Percentiles rank a stretch among this genome's conserved stretches.
phyloP scores from a whole-genome alignment of 352 stramenopile species.

The Globisporangium acanthophoron region DNA sequence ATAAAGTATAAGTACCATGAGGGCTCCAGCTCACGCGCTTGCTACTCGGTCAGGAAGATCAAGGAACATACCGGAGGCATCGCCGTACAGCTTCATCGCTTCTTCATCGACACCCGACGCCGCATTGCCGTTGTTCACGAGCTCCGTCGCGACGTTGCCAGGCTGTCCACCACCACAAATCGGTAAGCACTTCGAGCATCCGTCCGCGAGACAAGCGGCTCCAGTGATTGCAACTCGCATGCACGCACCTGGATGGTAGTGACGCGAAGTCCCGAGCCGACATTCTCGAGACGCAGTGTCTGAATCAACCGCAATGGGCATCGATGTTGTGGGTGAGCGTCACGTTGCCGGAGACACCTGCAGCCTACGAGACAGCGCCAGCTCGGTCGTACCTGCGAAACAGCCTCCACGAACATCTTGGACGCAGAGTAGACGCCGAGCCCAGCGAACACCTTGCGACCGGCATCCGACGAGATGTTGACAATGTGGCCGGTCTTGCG shows the following conservation, averaged over 20 bases:
- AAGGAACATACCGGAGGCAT: conserved; percentile 28
- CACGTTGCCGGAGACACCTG: no score
- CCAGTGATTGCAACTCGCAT: background rate
- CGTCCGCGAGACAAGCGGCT: no score
- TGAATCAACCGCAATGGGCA: background rate
- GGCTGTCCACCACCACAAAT: conserved; percentile 33
- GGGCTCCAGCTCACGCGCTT: background rate
- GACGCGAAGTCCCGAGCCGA: conserved; percentile 81
- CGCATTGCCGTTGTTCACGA: conserved; percentile 80
- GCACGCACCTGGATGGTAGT: conserved; percentile 71
- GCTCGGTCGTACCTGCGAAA: conserved; percentile 48
- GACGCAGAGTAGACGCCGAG: conserved; percentile 87
- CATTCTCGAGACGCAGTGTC: conserved; percentile 77
- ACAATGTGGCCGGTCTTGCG: conserved; percentile 79
- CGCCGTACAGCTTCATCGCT: conserved; percentile 68
- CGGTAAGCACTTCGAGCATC: no score
- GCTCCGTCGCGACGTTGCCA: conserved; percentile 88
- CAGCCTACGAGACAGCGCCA: background rate
- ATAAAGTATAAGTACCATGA: conserved; percentile 1
- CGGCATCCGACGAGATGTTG: conserved; percentile 85
- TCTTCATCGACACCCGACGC: conserved; percentile 67
- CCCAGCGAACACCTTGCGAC: conserved; percentile 75
- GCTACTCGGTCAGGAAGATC: background rate
- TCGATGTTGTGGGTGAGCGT: background rate
- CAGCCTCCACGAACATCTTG: conserved; percentile 91